A percentile compares a stretch with the other conserved stretches of the same genome.
Conservation (phyloP, 306 rosid species). For the Ormosia emarginata region DNA sequence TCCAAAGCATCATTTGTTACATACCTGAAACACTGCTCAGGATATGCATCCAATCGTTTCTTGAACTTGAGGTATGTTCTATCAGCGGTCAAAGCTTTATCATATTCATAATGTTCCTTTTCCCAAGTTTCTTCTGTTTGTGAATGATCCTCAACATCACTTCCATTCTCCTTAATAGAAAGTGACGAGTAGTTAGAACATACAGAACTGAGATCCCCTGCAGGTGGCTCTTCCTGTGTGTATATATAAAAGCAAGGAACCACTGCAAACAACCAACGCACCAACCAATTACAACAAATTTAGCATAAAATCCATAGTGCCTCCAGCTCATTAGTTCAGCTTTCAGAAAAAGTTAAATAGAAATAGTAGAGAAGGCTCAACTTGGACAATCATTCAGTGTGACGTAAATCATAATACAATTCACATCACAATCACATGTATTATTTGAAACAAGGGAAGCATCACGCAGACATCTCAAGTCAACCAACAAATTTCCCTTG, state of each 20-base stretch:
- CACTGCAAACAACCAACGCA: conserved; percentile 49
- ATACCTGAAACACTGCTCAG: conserved; percentile 91
- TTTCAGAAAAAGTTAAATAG: not conserved
- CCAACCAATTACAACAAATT: conserved; percentile 6
- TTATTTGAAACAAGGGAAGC: not conserved
- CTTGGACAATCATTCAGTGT: not conserved
- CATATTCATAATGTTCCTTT: conserved; percentile 77
- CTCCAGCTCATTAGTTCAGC: not conserved
- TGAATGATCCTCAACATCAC: conserved; percentile 35
- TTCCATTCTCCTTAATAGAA: conserved; percentile 49
- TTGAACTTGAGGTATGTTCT: conserved; percentile 87
- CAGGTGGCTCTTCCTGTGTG: conserved; percentile 48
- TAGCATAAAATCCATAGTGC: not conserved
- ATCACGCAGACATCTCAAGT: not conserved
- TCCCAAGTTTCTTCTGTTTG: conserved; percentile 61
- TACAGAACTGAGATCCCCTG: conserved; percentile 45
- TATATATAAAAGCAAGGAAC: conserved; percentile 86
- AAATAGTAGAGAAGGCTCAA: not conserved
- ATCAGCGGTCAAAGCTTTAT: conserved; percentile 77
- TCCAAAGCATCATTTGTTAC: not conserved
- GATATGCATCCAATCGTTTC: conserved; percentile 73
- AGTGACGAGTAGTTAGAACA: conserved; percentile 60
- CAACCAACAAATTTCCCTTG: not conserved
- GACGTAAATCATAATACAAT: too few relatives aligned
- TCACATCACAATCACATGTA: not conserved